Evolutionary conservation across 1,139 yeast species (phyloP).

Genomic region (Scheffersomyces quercinus): DNA sequence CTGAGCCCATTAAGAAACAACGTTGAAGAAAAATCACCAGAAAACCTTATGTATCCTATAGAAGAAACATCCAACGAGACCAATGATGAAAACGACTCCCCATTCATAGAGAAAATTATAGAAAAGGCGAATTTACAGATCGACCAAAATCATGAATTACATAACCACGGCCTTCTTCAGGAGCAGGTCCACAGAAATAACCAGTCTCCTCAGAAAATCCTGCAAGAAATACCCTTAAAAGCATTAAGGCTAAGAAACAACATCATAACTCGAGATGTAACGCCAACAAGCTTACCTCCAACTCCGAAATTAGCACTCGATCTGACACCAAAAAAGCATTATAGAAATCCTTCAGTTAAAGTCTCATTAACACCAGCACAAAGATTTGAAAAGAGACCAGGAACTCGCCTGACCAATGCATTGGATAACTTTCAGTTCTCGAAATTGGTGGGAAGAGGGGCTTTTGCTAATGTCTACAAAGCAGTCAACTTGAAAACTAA

Average conservation of each 20-base stretch:
- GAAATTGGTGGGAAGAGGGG: slow-evolving; percentile 74
- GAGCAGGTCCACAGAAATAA: background rate
- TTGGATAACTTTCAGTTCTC: slow-evolving; percentile 58
- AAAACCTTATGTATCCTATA: background rate
- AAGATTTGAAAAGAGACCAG: slow-evolving; percentile 43
- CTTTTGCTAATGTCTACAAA: slow-evolving; percentile 72
- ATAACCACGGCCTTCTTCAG: slow-evolving; percentile 1
- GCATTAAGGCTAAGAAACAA: background rate
- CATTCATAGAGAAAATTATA: slow-evolving; percentile 15
- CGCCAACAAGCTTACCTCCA: background rate
- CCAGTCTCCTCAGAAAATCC: background rate
- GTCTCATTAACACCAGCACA: slow-evolving; percentile 59
- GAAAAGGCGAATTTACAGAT: background rate
- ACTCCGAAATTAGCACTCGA: background rate
- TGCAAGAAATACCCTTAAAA: slow-evolving; percentile 13
- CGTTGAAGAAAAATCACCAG: background rate
- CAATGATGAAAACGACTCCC: slow-evolving; percentile 17
- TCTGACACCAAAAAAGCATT: slow-evolving; percentile 12
- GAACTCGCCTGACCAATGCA: slow-evolving; percentile 40
- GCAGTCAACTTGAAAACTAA: slow-evolving; percentile 66
- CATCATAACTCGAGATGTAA: background rate
- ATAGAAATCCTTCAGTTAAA: slow-evolving; percentile 36
- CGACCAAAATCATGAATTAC: slow-evolving; percentile 4
- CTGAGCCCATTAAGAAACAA: background rate
- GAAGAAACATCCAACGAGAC: background rate